Conservation (phyloP, 78 protist genomes). For the Speleostelium caveatum region DNA sequence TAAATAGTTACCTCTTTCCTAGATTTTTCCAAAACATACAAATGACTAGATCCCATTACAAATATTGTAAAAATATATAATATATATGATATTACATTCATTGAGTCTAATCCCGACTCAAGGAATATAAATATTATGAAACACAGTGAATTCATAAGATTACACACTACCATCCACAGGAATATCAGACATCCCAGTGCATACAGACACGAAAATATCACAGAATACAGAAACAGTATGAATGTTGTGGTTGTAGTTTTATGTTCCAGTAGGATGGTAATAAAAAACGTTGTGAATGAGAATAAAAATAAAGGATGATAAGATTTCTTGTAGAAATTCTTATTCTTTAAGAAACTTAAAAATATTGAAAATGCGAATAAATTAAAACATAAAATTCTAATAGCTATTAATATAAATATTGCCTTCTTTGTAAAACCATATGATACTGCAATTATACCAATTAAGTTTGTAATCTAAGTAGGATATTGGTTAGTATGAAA, state of each 20-base stretch:
- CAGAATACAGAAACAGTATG: constrained; percentile 38
- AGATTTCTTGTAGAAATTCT: constrained; percentile 36
- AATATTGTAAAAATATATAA: constrained; percentile 53
- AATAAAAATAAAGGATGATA: constrained; percentile 72
- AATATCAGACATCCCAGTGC: constrained; percentile 65
- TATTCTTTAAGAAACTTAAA: constrained; percentile 35
- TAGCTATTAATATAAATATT: constrained; percentile 63
- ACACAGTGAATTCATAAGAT: constrained; percentile 41
- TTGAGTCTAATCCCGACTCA: constrained; percentile 26
- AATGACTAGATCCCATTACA: constrained; percentile 56
- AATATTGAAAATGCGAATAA: constrained; percentile 73
- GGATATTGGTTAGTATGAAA: too few species aligned
- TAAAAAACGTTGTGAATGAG: constrained; percentile 57
- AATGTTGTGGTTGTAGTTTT: constrained; percentile 47
- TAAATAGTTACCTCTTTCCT: constrained; percentile 60
- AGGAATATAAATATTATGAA: constrained; percentile 54
- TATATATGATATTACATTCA: constrained; percentile 38
- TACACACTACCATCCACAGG: constrained; percentile 66
- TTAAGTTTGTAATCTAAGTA: constrained; percentile 64
- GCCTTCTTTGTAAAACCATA: constrained; percentile 65
- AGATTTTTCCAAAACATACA: constrained; percentile 71
- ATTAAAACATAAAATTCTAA: constrained; percentile 69
- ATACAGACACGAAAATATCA: constrained; percentile 48
- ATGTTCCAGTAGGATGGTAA: constrained; percentile 53
- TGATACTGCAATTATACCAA: constrained; percentile 56